phyloP scores from a whole-genome alignment of 495 filamentous ascomycete species.

The Hyaloscypha hepaticicola region DNA sequence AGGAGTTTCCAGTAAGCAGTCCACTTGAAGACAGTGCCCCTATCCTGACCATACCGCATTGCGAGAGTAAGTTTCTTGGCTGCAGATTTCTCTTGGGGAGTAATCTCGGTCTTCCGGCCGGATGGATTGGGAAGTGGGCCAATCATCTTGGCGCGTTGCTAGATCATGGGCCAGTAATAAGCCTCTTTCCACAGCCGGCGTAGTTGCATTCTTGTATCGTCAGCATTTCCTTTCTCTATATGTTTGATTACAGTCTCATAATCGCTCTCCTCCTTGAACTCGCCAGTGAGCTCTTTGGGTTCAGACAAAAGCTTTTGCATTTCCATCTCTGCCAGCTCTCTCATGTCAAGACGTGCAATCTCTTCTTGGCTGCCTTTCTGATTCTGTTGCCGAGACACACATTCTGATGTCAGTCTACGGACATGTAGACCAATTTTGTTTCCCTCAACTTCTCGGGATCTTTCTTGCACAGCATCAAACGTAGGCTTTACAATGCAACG shows the following conservation, averaged over 20 bases:
- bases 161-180: constrained; percentile 26
- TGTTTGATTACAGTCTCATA: constrained; percentile 21
- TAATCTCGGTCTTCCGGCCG: constrained; percentile 14
- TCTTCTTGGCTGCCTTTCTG: constrained; percentile 1
- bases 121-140: constrained; percentile 12
- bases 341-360: constrained; percentile 14
- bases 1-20: constrained; percentile 17
- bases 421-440: constrained; percentile 12
- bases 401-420: constrained; percentile 17
- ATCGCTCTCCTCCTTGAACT: constrained; percentile 28
- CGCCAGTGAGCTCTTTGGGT: constrained; percentile 22
- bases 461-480: constrained; percentile 18
- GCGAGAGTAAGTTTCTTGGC: constrained; percentile 14
- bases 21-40: constrained; percentile 19
- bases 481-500: too few species aligned
- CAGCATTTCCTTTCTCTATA: constrained; percentile 25
- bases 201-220: constrained; percentile 20
- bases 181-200: constrained; percentile 20
- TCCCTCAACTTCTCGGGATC: constrained; percentile 14
- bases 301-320: constrained; percentile 20
- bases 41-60: constrained; percentile 1
- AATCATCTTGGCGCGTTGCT: constrained; percentile 22
- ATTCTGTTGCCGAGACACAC: constrained; percentile 8
- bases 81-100: constrained; percentile 16
- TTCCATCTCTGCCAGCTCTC: constrained; percentile 19